Conservation (phyloP, 495 filamentous ascomycete genomes). For the Lepraria neglecta region DNA sequence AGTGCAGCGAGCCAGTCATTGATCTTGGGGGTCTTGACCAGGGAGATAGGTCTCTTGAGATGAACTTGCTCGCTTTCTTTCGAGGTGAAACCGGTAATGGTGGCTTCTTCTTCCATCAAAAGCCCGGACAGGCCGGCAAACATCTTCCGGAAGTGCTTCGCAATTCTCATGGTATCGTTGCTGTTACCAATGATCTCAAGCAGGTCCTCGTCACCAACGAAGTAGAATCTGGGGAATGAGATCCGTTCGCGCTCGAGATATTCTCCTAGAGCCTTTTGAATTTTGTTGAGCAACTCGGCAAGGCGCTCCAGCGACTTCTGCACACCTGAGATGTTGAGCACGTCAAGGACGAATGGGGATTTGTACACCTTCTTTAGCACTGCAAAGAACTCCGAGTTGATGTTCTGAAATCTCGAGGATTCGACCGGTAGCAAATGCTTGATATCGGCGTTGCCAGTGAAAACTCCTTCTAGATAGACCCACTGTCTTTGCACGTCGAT, state of each 20-base stretch:
- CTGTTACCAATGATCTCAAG: slow-evolving; percentile 99
- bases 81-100: slow-evolving; percentile 86
- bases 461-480: slow-evolving; percentile 98
- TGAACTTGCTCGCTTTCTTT: slow-evolving; percentile 91
- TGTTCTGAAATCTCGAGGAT: slow-evolving; percentile 94
- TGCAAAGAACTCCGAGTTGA: slow-evolving; percentile 94
- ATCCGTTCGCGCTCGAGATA: slow-evolving; percentile 96
- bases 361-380: slow-evolving; percentile 99
- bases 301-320: slow-evolving; percentile 93
- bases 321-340: slow-evolving; percentile 87
- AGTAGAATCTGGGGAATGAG: slow-evolving; percentile 97
- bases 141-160: slow-evolving; percentile 99
- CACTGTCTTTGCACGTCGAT: slow-evolving; percentile 99
- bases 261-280: slow-evolving; percentile 97
- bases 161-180: slow-evolving; percentile 89
- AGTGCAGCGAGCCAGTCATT: slow-evolving; percentile 95
- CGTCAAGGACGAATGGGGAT: slow-evolving; percentile 87
- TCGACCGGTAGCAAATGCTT: slow-evolving; percentile 96
- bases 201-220: slow-evolving; percentile 96
- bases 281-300: slow-evolving; percentile 94
- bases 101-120: slow-evolving; percentile 80
- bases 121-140: slow-evolving; percentile 91
- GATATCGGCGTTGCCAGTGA: slow-evolving; percentile 97
- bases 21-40: slow-evolving; percentile 88
- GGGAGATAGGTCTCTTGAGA: slow-evolving; percentile 81